phyloP scores from a whole-genome alignment of 2,329 filamentous ascomycete genomes.

The Talaromyces piceae region DNA sequence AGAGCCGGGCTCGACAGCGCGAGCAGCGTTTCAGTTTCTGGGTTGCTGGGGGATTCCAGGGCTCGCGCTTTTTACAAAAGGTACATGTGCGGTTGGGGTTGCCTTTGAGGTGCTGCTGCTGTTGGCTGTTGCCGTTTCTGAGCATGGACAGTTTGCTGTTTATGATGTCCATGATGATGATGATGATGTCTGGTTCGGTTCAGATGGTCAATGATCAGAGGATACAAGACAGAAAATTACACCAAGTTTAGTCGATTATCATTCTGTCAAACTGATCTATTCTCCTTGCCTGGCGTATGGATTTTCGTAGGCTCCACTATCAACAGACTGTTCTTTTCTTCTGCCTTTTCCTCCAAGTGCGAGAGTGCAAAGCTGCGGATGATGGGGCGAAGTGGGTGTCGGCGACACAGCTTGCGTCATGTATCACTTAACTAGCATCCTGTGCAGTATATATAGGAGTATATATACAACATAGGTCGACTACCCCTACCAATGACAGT shows the following conservation, averaged over 20 bases:
- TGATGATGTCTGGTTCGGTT: too few relatives aligned
- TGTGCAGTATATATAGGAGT: neutral
- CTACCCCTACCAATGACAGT: neutral
- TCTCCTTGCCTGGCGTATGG: too few relatives aligned
- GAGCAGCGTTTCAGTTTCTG: conserved; percentile 30
- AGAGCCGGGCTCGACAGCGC: conserved; percentile 38
- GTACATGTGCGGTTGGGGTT: conserved; percentile 5
- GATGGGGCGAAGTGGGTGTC: neutral
- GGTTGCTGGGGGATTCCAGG: neutral
- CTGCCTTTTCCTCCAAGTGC: neutral
- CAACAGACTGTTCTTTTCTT: neutral
- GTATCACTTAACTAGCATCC: neutral
- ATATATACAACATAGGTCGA: too few relatives aligned
- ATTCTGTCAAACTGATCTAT: neutral
- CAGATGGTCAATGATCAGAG: too few relatives aligned
- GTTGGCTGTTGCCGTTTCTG: neutral
- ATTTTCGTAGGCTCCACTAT: neutral
- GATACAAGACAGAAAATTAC: neutral
- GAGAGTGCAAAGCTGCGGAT: neutral
- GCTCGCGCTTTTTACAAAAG: conserved; percentile 10
- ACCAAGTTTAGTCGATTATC: neutral
- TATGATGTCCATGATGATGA: conserved; percentile 6
- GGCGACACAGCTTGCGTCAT: neutral
- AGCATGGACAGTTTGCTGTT: conserved; percentile 8
- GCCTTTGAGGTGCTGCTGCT: neutral